Evolutionary conservation across 495 filamentous ascomycete genomes (phyloP).

Genomic region (Xylaria flabelliformis): DNA sequence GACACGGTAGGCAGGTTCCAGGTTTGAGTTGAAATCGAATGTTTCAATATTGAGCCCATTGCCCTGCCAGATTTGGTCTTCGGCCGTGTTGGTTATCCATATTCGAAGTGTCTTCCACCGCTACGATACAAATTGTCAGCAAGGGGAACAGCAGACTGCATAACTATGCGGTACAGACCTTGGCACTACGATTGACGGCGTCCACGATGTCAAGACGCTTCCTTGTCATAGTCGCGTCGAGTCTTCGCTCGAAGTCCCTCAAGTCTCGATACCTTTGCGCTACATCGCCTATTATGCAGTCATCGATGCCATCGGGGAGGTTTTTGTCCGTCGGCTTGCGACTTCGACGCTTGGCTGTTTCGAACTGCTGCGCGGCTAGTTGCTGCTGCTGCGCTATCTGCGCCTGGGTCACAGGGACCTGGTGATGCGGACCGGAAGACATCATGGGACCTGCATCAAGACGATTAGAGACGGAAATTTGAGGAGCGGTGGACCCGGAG

Average conservation of each 20-base stretch:
- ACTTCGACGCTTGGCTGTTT: slow-evolving; percentile 75
- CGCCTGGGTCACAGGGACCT: slow-evolving; percentile 55
- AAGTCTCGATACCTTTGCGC: slow-evolving; percentile 81
- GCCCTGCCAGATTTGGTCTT: slow-evolving; percentile 92
- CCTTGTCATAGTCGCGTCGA: slow-evolving; percentile 94
- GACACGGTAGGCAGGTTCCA: slow-evolving; percentile 79
- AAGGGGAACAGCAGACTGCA: background rate
- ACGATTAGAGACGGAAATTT: slow-evolving; percentile 34
- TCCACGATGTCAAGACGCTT: slow-evolving; percentile 92
- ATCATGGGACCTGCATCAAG: slow-evolving; percentile 63
- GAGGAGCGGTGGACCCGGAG: background rate
- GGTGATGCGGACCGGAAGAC: slow-evolving; percentile 55
- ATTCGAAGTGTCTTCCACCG: slow-evolving; percentile 85
- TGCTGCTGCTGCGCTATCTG: slow-evolving; percentile 64
- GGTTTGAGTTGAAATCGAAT: slow-evolving; percentile 75
- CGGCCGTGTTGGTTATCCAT: slow-evolving; percentile 94
- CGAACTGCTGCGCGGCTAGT: slow-evolving; percentile 59
- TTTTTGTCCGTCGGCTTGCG: slow-evolving; percentile 93
- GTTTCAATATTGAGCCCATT: slow-evolving; percentile 66
- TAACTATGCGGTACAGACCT: slow-evolving; percentile 53
- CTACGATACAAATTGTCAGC: slow-evolving; percentile 41
- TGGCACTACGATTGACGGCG: slow-evolving; percentile 76
- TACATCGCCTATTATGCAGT: slow-evolving; percentile 77
- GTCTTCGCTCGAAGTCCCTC: slow-evolving; percentile 82
- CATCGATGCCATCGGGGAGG: slow-evolving; percentile 87